Evolutionary conservation across 2,329 filamentous ascomycete genomes (phyloP), one percentile per base, ranked within the genome.

Genomic region (Hypoxylon sp.): DNA sequence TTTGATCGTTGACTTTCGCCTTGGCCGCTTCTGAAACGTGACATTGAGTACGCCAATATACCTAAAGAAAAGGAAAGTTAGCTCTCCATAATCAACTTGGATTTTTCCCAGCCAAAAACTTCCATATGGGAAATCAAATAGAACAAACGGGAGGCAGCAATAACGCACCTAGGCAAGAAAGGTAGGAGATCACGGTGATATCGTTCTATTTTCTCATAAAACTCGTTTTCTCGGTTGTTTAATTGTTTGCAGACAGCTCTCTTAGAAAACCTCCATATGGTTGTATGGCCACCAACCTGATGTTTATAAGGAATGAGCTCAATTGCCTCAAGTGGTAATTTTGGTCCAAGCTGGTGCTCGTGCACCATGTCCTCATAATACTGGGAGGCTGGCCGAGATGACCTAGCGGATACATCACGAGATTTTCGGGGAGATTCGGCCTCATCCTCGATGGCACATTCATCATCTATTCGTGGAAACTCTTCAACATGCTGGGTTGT

Each of bases 11-110:
- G 87, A 88, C 75, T 84, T 89, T 52, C 87, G 89, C 60, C 93
- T 93, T 1, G 88, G 85, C 63, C 90, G 90, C 78, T 97, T 97
- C 55, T 94, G 93, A 78, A 97, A 98, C 0, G 94, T 98, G 19
- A 98, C 95, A 79, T 98, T 98, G 55, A 99, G 82, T 45, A 99
- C 96, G 69, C 96, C 96, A 75, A 99, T 98, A 75, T 99, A 98
- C 77, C 93, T 97, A 17, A 50, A 21, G 30, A 57, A 61, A 65
- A 30, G 5, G 23, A 23, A 61, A 19, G 73, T 79, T 71, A 80
- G 73, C 59, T 63, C 60, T 64, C 52, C 19, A 21, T 51, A 21
- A 34, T 32, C 1, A 28, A 7, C 5, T 17, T 14, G n/a, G 32
- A 21, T 50, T 21, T 21, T 38, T 30, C 19, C 50, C 25, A 11